Evolutionary conservation across 2,329 filamentous ascomycete species (phyloP).

Genomic region (Lecanicillium sp.): DNA sequence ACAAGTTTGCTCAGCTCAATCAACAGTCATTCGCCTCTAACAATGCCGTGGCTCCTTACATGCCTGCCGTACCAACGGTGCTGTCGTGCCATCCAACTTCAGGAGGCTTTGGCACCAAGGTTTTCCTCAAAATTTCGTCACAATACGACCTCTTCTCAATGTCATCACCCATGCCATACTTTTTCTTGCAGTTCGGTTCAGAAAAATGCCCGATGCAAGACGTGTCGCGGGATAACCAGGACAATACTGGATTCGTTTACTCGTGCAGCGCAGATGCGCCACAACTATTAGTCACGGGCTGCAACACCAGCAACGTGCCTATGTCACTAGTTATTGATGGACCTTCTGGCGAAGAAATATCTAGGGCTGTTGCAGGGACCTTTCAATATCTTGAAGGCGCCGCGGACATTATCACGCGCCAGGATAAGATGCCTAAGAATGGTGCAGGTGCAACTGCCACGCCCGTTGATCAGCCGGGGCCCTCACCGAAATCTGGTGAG

Average conservation of each 20-base stretch:
- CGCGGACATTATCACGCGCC: conserved; percentile 33
- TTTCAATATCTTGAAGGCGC: conserved; percentile 45
- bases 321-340: conserved; percentile 46
- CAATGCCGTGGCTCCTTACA: conserved; percentile 57
- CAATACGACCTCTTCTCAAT: conserved; percentile 61
- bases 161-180: conserved; percentile 44
- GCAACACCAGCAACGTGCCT: conserved; percentile 41
- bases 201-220: conserved; percentile 55
- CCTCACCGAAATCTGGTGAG: conserved; percentile 33
- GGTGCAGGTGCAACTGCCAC: conserved; percentile 27
- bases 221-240: conserved; percentile 52
- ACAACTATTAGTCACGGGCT: conserved; percentile 42
- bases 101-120: conserved; percentile 60
- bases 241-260: conserved; percentile 58
- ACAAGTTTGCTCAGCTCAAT: conserved; percentile 45
- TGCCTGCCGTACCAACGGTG: conserved; percentile 52
- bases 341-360: conserved; percentile 43
- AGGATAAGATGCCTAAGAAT: conserved; percentile 27
- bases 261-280: conserved; percentile 66
- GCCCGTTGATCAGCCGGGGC: conserved; percentile 29
- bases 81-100: conserved; percentile 61
- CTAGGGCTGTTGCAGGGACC: conserved; percentile 35
- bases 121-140: conserved; percentile 67
- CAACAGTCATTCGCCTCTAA: conserved; percentile 52
- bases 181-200: conserved; percentile 70